Evolutionary conservation across 768 basidiomycete genomes (phyloP).

Genomic region (Lactarius indigo): DNA sequence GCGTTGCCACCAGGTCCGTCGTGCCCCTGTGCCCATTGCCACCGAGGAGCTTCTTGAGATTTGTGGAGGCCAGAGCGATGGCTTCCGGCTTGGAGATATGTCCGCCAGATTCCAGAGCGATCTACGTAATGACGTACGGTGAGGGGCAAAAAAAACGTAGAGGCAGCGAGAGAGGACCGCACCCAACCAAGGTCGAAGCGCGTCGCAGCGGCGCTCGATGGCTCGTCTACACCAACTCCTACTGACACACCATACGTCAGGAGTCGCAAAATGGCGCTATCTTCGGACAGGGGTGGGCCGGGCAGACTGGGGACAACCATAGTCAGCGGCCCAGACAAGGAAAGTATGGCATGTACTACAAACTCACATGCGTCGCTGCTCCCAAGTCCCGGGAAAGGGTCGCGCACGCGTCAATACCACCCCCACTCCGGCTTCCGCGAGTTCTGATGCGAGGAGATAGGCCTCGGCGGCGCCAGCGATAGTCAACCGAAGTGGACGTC

Average conservation of each 20-base stretch:
- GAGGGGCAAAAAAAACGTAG: not conserved
- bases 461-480: conserved; percentile 67
- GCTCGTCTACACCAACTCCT: conserved; percentile 46
- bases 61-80: conserved; percentile 38
- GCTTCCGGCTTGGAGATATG: conserved; percentile 33
- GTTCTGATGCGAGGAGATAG: conserved; percentile 63
- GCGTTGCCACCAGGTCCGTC: conserved; percentile 39
- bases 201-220: conserved; percentile 31
- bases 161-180: conserved; percentile 7
- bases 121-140: conserved; percentile 27
- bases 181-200: conserved; percentile 40
- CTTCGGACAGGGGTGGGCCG: conserved; percentile 62
- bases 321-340: not conserved
- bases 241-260: conserved; percentile 59
- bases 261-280: conserved; percentile 51
- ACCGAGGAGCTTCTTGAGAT: conserved; percentile 42
- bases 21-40: conserved; percentile 29
- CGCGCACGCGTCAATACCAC: conserved; percentile 37
- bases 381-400: conserved; percentile 39
- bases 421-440: conserved; percentile 38
- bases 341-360: not conserved
- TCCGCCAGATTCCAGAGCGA: conserved; percentile 38
- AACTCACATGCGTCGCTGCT: conserved; percentile 32
- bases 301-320: conserved; percentile 43
- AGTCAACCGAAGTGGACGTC: conserved; percentile 49